These are phyloP conservation scores for Grosmannia serpens DNA, from an alignment of 2,329 filamentous ascomycete species.

Conservation along the genomic window DNA sequence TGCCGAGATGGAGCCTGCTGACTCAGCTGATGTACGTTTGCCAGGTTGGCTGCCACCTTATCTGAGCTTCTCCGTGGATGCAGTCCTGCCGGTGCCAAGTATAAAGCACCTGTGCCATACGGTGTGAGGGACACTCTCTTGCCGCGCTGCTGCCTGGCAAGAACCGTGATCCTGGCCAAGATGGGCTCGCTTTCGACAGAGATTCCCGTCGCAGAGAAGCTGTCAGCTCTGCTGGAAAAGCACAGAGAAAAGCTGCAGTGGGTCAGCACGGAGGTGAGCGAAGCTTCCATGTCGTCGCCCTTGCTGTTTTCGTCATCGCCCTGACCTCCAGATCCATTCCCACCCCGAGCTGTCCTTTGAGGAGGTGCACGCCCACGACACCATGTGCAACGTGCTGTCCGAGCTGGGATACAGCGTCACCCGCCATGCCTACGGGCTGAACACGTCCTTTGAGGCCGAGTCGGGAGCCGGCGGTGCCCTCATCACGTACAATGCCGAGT, in stretches of 20 bases:
- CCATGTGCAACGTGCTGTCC: constrained; percentile 31
- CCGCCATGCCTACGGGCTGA: constrained; percentile 36
- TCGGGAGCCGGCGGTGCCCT: constrained; percentile 10
- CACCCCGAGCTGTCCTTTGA: constrained; percentile 39
- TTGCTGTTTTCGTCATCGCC: neutral
- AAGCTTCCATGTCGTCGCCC: neutral
- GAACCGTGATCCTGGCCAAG: neutral
- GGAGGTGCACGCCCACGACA: constrained; percentile 38
- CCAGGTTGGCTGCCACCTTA: neutral
- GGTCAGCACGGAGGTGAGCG: neutral
- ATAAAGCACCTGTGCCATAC: neutral
- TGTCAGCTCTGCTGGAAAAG: neutral
- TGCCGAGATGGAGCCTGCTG: neutral
- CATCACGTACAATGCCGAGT: constrained; percentile 15
- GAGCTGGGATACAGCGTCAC: constrained; percentile 31
- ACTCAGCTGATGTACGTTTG: neutral
- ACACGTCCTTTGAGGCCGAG: constrained; percentile 36
- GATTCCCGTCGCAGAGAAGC: neutral
- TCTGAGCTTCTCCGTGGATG: neutral
- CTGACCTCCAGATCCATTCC: constrained; percentile 17
- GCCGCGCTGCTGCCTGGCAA: neutral
- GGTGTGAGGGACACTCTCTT: no score
- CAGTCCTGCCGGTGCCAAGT: neutral
- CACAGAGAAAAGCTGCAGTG: neutral
- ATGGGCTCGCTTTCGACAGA: neutral